A percentile compares a stretch with the other conserved stretches of the same genome.
Evolutionary conservation across 257 asterid species (phyloP).

Genomic region (Nicotiana undulata): DNA sequence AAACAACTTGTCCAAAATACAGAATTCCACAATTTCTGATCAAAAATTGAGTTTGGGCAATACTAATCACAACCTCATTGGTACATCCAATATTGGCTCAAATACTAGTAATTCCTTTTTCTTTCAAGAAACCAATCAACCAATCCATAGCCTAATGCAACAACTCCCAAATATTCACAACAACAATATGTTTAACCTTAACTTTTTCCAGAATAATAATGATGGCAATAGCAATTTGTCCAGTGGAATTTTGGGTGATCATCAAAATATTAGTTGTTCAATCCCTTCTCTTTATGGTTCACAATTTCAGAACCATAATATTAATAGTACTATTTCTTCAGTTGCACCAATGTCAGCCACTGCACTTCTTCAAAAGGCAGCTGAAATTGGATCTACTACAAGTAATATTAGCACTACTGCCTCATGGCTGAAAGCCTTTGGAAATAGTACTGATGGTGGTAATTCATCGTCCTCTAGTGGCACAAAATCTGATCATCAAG

Average conservation of each 20-base stretch:
- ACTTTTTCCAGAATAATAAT: conserved; percentile 39
- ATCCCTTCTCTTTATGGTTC: conserved; percentile 57
- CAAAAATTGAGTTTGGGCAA: too few relatives aligned
- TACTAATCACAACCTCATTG: conserved; percentile 20
- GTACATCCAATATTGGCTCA: background rate
- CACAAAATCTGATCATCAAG: conserved; percentile 2
- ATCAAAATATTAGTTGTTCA: conserved; percentile 35
- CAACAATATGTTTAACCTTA: conserved; percentile 43
- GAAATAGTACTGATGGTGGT: conserved; percentile 12
- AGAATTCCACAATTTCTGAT: too few relatives aligned
- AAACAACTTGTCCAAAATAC: conserved; percentile 27
- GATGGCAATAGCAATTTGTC: conserved; percentile 11
- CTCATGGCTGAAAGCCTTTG: conserved; percentile 43
- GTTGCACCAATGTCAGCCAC: conserved; percentile 69
- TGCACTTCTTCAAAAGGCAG: conserved; percentile 76
- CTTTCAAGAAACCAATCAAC: conserved; percentile 24
- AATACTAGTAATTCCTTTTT: conserved; percentile 17
- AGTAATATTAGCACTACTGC: conserved; percentile 21
- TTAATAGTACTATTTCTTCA: conserved; percentile 3
- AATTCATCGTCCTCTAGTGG: conserved; percentile 14
- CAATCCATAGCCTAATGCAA: conserved; percentile 53
- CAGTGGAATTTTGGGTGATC: conserved; percentile 24
- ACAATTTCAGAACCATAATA: conserved; percentile 13
- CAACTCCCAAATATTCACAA: conserved; percentile 55
- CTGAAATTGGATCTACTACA: conserved; percentile 45